A percentile compares a stretch with the other conserved stretches of the same genome.
phyloP scores from a whole-genome alignment of 345 rosid species.

The Tarenaya hassleriana region DNA sequence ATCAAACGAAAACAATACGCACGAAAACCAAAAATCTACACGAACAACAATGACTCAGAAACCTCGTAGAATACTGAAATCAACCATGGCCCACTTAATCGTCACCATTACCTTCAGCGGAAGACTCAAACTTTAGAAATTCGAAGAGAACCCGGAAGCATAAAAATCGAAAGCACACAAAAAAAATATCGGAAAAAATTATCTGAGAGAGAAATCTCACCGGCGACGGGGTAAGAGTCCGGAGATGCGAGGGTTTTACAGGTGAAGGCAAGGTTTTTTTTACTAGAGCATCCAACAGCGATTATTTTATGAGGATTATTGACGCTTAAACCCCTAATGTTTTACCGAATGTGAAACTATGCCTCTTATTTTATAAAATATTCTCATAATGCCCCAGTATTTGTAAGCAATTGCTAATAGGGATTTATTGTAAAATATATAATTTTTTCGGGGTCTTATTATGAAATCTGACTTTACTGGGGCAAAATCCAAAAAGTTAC shows the following conservation, averaged over 20 bases:
- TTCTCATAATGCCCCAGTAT: no score
- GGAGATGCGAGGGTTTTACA: slow-evolving; percentile 29
- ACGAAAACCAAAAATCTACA: slow-evolving; percentile 2
- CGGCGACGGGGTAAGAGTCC: slow-evolving; percentile 15
- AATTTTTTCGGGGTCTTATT: no score
- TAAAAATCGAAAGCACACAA: no score
- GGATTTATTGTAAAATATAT: no score
- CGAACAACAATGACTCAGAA: not conserved
- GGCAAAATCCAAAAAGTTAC: no score
- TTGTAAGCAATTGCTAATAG: no score
- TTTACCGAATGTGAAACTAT: slow-evolving; percentile 2
- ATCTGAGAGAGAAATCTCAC: slow-evolving; percentile 18
- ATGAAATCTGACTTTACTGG: no score
- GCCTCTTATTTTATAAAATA: slow-evolving; percentile 1
- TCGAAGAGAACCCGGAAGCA: slow-evolving; percentile 5
- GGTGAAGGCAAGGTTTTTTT: slow-evolving; percentile 23
- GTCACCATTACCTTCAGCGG: not conserved
- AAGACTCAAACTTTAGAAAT: not conserved
- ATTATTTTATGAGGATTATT: not conserved
- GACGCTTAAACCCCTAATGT: slow-evolving; percentile 18
- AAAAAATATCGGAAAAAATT: no score
- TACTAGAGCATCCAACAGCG: not conserved
- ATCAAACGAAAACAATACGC: not conserved
- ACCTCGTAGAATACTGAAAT: not conserved
- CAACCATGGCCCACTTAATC: not conserved